Evolutionary conservation across 805 yeast genomes (phyloP), one percentile per base, ranked within the genome.

Genomic region (Wickerhamiella kazuoi): DNA sequence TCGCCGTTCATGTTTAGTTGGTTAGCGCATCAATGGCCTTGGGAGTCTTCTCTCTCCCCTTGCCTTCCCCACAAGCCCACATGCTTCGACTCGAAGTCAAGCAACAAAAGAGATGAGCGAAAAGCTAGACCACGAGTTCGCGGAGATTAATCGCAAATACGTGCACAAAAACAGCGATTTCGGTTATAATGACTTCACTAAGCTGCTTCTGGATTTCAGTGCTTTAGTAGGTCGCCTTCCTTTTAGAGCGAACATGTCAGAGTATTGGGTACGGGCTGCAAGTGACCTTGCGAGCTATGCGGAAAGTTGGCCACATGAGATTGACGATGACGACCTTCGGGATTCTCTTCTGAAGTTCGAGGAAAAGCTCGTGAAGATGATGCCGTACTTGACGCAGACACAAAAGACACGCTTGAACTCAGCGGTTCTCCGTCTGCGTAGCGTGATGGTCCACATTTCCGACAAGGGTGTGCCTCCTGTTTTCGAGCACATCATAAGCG

Each of bases 211-310:
- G 0, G 79, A 74, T 32, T 49, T 76, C 20, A 61, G 62, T 30
- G 55, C 60, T 6, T 53, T 78, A 2, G 48, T 76, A 3, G 71
- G 68, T 33, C 49, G 54, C 13, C 43, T 50, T 0, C 50, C 62
- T 11, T 33, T 30, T 20, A 44, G 43, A 1, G 34, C 43, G 17
- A 35, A 32, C 30, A 13, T 16, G 24, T 30, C 43, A 6, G 72
- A 73, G 38, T 78, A 76, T 47, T 55, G 78, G 15, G 59, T 81
- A 19, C 65, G 67, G 31, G 64, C 79, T 2, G 69, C 81, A 36
- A 82, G 79, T 37, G 84, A 78, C 44, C 50, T 77, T 21, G 65
- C 73, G 36, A 86, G 77, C 45, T 78, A 69, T 47, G 46, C 75
- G 7, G 65, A 61, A 13, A 72, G 66, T 46, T 61, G 61, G 39